Evolutionary conservation across 305 asterid genomes (phyloP), one percentile per base, ranked within the genome.

Genomic region (Fraxinus sp.): DNA sequence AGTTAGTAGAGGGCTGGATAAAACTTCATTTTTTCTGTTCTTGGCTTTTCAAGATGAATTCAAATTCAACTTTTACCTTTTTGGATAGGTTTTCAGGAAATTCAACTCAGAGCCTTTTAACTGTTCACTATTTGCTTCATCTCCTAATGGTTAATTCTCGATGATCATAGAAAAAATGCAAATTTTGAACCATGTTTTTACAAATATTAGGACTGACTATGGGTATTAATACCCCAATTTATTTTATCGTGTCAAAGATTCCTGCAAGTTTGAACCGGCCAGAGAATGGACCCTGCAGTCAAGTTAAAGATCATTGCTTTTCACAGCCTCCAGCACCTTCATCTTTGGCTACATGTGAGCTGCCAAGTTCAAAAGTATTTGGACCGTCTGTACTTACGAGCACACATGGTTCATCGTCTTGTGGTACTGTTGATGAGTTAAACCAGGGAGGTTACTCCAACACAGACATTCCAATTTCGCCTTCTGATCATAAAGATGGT

Each of bases 401-500:
- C 78, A 37, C 62, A 78, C 90, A 89, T 22, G 83, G 83, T 52
- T 81, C 91, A 37, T 81, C 93, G 20, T 81, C 78, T 70, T 82
- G 88, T 88, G 87, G 84, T 81, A 77, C 88, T 79, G 81, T 71
- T 32, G 94, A 86, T 78, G 96, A 85, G 82, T 74, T 79, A 64
- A 89, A 84, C 86, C 90, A 88, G 84, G 91, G 87, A 78, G 91
- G 84, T 55, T 91, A 86, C 36, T 81, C 88, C 8, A 78, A 79
- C 83, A 37, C 86, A 37, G 86, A 86, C 80, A 77, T 76, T 74
- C 95, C 89, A 55, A 87, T 86, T 35, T 88, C 95, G n/a, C 85
- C 85, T 32, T 83, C 95, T 75, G 94, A 91, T 79, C 87, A 84
- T 72, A 92, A 90, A 89, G 98, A 94, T 81, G 77, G 84, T 55